Base-by-base conservation (phyloP, 108 stramenopile genomes). In the Pseudonitzschia delicatissima region DNA sequence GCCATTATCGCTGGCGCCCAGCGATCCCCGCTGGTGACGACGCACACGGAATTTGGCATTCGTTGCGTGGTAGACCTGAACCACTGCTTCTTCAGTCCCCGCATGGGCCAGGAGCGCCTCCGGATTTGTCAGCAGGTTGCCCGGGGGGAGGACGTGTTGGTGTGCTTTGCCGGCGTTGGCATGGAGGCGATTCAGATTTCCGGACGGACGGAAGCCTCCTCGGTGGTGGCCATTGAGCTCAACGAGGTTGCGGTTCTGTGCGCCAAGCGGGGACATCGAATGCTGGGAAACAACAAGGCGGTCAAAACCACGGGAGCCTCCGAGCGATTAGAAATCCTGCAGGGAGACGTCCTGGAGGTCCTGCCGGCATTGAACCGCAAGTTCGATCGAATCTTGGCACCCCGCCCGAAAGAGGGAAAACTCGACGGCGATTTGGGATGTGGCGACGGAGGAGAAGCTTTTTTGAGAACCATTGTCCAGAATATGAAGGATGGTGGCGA, bases 181-280 rank as follows among this genome's bases (percentile, higher is more conserved):
- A 86, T 92, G 87, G 94, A 95, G 27, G 94, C 89, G 5, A 48
- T 95, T 48, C 86, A 88, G 47, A 83, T 95, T 64, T 91, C 82
- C 6, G 86, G 86, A 8, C 49, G 87, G 29, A 95, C 89, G 9
- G 91, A 90, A 68, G 85, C 88, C 13, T 70, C 37, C 3, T 72
- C 76, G 48, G 81, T 95, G 45, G 63, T 84, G 32, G 72, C 82
- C 4, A 68, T 95, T 25, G 94, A 95, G 61, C 51, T 80, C 53
- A 95, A 92, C 78, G 65, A 76, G n/a, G 71, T 84, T 15, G 94
- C 90, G 4, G 78, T 78, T 6, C 53, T 78, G 65, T 94, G 93
- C 66, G 67, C 83, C 8, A 65, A 68, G 44, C 60, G 86, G 45
- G 86, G 77, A 23, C 78, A 78, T 69, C 73, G 79, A 31, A 86